Evolutionary conservation across 2,329 filamentous ascomycete genomes (phyloP), one percentile per base, ranked within the genome.

Genomic region (Fusarium austroafricanum): DNA sequence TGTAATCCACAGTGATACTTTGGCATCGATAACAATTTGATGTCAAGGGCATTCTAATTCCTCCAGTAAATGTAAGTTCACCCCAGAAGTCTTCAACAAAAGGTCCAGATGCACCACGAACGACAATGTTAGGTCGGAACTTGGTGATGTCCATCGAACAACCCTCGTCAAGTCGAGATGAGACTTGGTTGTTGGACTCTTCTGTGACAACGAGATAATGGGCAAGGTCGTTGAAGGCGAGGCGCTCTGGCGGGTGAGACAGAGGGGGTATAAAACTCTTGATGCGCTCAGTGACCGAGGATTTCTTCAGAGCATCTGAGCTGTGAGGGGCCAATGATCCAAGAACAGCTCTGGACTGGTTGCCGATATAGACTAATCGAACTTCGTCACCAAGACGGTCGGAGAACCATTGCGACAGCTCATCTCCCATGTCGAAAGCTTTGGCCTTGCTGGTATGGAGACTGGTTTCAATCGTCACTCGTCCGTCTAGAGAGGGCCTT

Each of bases 261-360:
- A 71, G 31, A n/a, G 46, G 49, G 3, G 71, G 69, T 2, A 73
- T 17, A 0, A 45, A 12, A 4, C 54, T 55, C 4, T 50, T 61
- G 4, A 65, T 26, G 1, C 46, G 55, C 2, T 55, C 35, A 8
- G 49, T 17, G 3, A 72, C 9, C 0, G 61, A 39, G 0, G 56
- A 60, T n/a, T 57, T 47, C 28, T 62, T 67, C 3, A 73, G 11
- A 12, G 55, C 71, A 0, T 40, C 57, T 1, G 65, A 35, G 28
- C 71, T 73, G n/a, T 73, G 72, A 17, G 71, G 71, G 2, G 71
- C 71, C 15, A 73, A 2, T 1, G 71, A 73, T 12, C 71, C 71
- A 1, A 73, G 37, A 1, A 73, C 69, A 1, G 65, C 67, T n/a
- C 71, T 67, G 7, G 69, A 73, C 5, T 68, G 57, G 15, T 70